phyloP scores from a whole-genome alignment of 495 filamentous ascomycete genomes.

The Talaromyces ruber region DNA sequence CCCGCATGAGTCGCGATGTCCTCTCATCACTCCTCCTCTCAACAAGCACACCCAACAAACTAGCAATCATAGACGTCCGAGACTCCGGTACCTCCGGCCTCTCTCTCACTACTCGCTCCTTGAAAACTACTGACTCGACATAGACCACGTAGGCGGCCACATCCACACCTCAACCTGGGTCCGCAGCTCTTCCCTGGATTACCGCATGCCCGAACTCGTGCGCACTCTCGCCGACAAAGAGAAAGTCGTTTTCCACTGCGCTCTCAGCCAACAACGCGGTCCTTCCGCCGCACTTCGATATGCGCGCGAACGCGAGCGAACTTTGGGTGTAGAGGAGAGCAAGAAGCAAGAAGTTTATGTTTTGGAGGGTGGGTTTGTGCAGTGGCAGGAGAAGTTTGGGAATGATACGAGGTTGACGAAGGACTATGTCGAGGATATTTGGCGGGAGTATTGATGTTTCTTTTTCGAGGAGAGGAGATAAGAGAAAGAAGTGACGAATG shows the following conservation, averaged over 20 bases:
- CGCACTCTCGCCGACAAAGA: constrained; percentile 70
- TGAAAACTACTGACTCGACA: not conserved
- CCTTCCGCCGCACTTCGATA: constrained; percentile 38
- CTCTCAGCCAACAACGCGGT: constrained; percentile 77
- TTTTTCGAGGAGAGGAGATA: not conserved
- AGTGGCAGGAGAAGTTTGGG: constrained; percentile 84
- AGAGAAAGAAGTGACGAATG: not conserved
- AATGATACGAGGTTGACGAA: constrained; percentile 76
- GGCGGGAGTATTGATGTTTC: constrained; percentile 51
- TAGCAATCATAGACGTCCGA: constrained; percentile 84
- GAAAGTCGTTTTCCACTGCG: constrained; percentile 89
- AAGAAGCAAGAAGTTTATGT: constrained; percentile 66
- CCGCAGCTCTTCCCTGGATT: constrained; percentile 64
- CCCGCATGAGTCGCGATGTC: constrained; percentile 53
- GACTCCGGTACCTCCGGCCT: constrained; percentile 50
- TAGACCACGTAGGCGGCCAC: constrained; percentile 90
- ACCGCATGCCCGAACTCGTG: constrained; percentile 70
- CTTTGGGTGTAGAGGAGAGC: constrained; percentile 23
- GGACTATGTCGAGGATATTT: constrained; percentile 77
- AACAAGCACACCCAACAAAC: constrained; percentile 22
- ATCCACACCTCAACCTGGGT: constrained; percentile 65
- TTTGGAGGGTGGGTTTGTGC: constrained; percentile 77
- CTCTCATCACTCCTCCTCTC: constrained; percentile 45
- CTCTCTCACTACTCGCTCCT: not conserved
- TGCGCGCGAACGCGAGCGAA: constrained; percentile 29